A percentile compares a stretch with the other conserved stretches of the same genome.
Conservation (phyloP, 306 rosid genomes). For the Lathyrus oleraceus region DNA sequence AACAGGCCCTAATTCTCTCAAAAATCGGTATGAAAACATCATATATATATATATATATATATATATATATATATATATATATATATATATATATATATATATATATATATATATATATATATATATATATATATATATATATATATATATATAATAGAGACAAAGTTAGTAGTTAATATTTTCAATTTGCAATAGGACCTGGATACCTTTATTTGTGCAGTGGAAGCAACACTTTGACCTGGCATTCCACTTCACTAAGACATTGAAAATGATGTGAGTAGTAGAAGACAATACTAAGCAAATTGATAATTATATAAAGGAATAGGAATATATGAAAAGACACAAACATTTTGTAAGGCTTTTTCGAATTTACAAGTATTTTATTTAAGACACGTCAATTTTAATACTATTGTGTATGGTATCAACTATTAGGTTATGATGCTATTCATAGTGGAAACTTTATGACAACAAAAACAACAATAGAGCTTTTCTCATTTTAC, state of each 20-base stretch:
- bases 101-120: no score
- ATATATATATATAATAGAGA: not conserved
- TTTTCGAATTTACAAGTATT: slow-evolving; percentile 41
- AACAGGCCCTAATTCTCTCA: no score
- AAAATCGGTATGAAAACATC: no score
- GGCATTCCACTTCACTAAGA: slow-evolving; percentile 70
- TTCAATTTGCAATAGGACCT: slow-evolving; percentile 34
- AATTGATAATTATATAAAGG: slow-evolving; percentile 33
- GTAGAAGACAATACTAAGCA: slow-evolving; percentile 58
- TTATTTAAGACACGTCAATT: slow-evolving; percentile 52
- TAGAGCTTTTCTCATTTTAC: no score
- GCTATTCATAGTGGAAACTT: no score
- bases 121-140: no score
- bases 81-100: no score
- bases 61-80: no score
- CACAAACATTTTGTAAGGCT: slow-evolving; percentile 52
- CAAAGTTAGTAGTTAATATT: slow-evolving; percentile 15
- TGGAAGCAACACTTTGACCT: slow-evolving; percentile 54
- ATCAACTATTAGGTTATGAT: no score
- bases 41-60: no score
- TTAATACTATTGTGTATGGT: no score
- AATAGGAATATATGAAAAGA: slow-evolving; percentile 37
- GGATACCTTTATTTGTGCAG: slow-evolving; percentile 34
- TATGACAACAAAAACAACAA: no score
- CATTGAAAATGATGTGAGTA: slow-evolving; percentile 73